These are phyloP conservation scores for Rhizopus microsporus DNA, from an alignment of 371 early-diverging fungal genomes.

Conservation along the genomic window DNA sequence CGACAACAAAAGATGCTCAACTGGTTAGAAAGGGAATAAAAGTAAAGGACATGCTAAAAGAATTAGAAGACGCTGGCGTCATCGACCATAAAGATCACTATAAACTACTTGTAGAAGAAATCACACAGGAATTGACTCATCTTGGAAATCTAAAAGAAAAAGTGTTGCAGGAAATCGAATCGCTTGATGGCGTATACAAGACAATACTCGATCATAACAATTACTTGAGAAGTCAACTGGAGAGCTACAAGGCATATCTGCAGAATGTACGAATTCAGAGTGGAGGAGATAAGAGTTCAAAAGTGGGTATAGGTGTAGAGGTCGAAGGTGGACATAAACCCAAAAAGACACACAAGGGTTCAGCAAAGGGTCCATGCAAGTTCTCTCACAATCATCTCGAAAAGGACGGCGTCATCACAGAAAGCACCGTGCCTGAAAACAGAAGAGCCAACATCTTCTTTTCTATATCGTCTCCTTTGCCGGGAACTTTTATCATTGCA, in stretches of 20 bases:
- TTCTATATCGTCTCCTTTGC: constrained; percentile 82
- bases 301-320: constrained; percentile 48
- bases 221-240: constrained; percentile 85
- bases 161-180: constrained; percentile 75
- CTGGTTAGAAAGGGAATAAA: constrained; percentile 91
- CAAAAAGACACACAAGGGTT: constrained; percentile 38
- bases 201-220: constrained; percentile 94
- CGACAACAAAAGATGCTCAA: constrained; percentile 84
- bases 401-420: constrained; percentile 89
- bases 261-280: constrained; percentile 92
- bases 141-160: constrained; percentile 88
- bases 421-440: constrained; percentile 91
- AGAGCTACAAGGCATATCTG: constrained; percentile 92
- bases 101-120: constrained; percentile 84
- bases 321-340: constrained; percentile 42
- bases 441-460: constrained; percentile 88
- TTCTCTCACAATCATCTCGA: constrained; percentile 86
- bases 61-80: constrained; percentile 80
- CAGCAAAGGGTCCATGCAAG: constrained; percentile 68
- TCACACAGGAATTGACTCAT: constrained; percentile 83
- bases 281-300: constrained; percentile 51
- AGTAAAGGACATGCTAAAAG: constrained; percentile 87
- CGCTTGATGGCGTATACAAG: constrained; percentile 83
- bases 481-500: constrained; percentile 88
- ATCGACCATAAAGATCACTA: constrained; percentile 78